A percentile compares a stretch with the other conserved stretches of the same genome.
Evolutionary conservation across 2,329 filamentous ascomycete species (phyloP).

Genomic region (Bipolaris cookei): DNA sequence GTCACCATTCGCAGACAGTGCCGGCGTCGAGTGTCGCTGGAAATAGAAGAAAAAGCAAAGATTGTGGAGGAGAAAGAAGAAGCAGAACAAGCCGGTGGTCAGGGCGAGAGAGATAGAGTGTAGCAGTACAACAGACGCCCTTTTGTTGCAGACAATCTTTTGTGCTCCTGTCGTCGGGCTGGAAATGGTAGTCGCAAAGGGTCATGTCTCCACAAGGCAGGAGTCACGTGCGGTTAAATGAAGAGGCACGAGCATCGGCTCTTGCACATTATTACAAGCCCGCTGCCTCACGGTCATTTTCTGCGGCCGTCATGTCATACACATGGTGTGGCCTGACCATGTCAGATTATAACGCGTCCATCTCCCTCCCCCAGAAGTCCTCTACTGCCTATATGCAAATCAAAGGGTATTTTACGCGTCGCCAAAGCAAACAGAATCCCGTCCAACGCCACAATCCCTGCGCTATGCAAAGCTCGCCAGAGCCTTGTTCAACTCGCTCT

Average conservation of each 20-base stretch:
- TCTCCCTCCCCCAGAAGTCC: conserved; percentile 17
- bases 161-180: conserved; percentile 22
- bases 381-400: conserved; percentile 24
- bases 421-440: conserved; percentile 20
- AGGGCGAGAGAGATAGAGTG: background rate
- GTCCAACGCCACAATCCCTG: conserved; percentile 25
- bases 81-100: background rate
- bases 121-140: conserved; percentile 33
- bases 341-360: conserved; percentile 29
- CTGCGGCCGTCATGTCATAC: background rate
- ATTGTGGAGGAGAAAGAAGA: background rate
- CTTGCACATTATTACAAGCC: conserved; percentile 3
- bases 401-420: conserved; percentile 44
- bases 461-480: conserved; percentile 56
- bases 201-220: conserved; percentile 27
- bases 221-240: conserved; percentile 38
- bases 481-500: conserved; percentile 73
- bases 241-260: conserved; percentile 16
- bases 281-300: background rate
- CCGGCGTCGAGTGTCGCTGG: conserved; percentile 10
- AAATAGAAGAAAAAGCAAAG: conserved; percentile 7
- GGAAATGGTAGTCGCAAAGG: conserved; percentile 32
- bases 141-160: conserved; percentile 19
- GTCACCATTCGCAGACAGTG: conserved; percentile 19
- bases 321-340: conserved; percentile 1